These are phyloP conservation scores for Mycena capillaripes DNA, from an alignment of 768 basidiomycete genomes.

Conservation along the genomic window DNA sequence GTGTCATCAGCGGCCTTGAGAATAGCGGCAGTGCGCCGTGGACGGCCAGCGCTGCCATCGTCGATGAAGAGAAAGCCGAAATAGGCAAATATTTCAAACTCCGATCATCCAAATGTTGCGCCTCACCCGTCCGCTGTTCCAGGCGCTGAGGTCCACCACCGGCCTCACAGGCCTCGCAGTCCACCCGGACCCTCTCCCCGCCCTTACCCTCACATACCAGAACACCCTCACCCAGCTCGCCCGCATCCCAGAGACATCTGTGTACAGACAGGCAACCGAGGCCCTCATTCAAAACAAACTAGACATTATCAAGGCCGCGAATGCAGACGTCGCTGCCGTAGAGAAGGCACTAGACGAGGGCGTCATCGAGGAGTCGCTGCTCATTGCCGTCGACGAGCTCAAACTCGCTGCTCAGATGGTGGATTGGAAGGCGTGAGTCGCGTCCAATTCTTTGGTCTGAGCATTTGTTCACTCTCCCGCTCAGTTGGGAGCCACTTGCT, in stretches of 20 bases:
- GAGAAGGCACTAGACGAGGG: conserved; percentile 88
- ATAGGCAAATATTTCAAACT: conserved; percentile 52
- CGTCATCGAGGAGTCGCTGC: conserved; percentile 88
- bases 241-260: conserved; percentile 82
- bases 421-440: conserved; percentile 96
- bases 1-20: conserved; percentile 23
- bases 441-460: conserved; percentile 9
- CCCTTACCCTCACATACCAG: conserved; percentile 80
- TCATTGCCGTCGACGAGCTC: conserved; percentile 88
- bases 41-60: conserved; percentile 53
- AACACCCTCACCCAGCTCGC: conserved; percentile 79
- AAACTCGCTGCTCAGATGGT: conserved; percentile 83
- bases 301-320: conserved; percentile 75
- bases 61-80: conserved; percentile 26
- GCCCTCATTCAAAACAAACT: conserved; percentile 88
- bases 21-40: conserved; percentile 37
- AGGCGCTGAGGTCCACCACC: conserved; percentile 83
- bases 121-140: conserved; percentile 78
- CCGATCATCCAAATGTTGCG: conserved; percentile 76
- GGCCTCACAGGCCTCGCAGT: conserved; percentile 89
- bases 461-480: conserved; percentile 26
- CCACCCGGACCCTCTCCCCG: conserved; percentile 88
- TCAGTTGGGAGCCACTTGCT: conserved; percentile 91
- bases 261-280: conserved; percentile 92
- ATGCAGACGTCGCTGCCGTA: conserved; percentile 73